These are phyloP conservation scores for Lotmaria passim DNA, from an alignment of 208 protist species.

Conservation along the genomic window DNA sequence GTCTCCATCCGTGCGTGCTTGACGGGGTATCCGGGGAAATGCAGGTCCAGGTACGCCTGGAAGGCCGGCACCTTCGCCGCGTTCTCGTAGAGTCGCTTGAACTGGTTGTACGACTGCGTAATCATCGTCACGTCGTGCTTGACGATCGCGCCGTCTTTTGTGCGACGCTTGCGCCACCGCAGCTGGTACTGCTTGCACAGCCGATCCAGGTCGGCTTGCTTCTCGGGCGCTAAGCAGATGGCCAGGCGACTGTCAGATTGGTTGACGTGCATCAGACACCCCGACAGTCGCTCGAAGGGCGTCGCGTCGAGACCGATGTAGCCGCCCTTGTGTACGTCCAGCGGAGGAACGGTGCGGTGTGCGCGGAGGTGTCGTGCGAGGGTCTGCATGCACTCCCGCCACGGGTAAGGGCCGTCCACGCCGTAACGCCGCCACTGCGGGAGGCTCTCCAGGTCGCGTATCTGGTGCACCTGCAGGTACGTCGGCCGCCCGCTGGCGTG, in stretches of 20 bases:
- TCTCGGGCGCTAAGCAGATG: conserved; percentile 44
- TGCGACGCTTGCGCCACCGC: conserved; percentile 70
- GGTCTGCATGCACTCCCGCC: conserved; percentile 73
- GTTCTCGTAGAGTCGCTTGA: conserved; percentile 57
- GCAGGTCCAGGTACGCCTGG: conserved; percentile 49
- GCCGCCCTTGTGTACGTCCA: conserved; percentile 82
- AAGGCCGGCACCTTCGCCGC: conserved; percentile 36
- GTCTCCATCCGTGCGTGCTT: conserved; percentile 85
- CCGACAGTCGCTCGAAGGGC: conserved; percentile 69
- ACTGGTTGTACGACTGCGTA: conserved; percentile 61
- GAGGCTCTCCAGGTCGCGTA: conserved; percentile 74
- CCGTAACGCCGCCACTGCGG: conserved; percentile 69
- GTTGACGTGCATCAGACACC: conserved; percentile 80
- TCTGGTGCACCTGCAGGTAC: conserved; percentile 68
- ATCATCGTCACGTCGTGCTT: conserved; percentile 65
- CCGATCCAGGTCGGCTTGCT: conserved; percentile 62
- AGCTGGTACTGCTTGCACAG: conserved; percentile 52
- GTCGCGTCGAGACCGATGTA: conserved; percentile 83
- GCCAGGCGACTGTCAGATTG: conserved; percentile 58
- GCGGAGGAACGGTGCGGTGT: conserved; percentile 42
- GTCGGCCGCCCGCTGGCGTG: conserved; percentile 48
- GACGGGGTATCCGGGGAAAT: conserved; percentile 75
- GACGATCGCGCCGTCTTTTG: conserved; percentile 39
- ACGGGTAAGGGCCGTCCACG: conserved; percentile 76
- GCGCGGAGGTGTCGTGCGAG: conserved; percentile 38